Evolutionary conservation across 202 grass and related monocot genomes (phyloP), one percentile per base, ranked within the genome.

Genomic region (Panicum hallii): DNA sequence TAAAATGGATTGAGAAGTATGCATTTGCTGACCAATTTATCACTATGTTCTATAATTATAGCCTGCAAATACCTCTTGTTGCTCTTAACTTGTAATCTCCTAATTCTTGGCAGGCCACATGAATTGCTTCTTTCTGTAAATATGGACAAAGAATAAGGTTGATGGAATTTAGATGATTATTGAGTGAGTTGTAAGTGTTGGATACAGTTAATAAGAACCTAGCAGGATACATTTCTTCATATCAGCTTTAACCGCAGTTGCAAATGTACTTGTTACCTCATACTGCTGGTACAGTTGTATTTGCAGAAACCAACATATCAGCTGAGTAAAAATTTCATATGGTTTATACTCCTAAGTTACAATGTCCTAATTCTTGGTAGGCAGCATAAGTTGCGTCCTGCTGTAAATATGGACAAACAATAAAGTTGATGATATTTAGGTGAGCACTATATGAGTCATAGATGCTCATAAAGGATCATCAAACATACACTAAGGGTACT

Each of bases 351-450:
- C 20, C 52, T 57, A 41, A 57, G 5, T 62, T 22, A 63, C 23
- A 58, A 55, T 82, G 78, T 77, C 83, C 79, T 90, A 83, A 90
- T 90, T 90, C 88, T 83, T 90, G 88, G 83, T 68, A 83, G 84
- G 74, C 73, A 7, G 17, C 67, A 61, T 86, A 74, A 86, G 84
- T 83, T 79, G 79, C 17, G 0, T 75, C 44, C 23, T 90, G 16
- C 79, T 87, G 79, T 90, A 89, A 89, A 89, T 82, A 78, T 89
- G 88, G 83, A 78, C 83, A 82, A 5, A 86, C 15, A 89, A 14
- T 85, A 17, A 72, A 41, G 47, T 60, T 71, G 66, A 14, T 82
- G 53, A 11, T 20, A 47, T 34, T 58, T 71, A 82, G 15, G 9
- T 82, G 88, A 77, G 55, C 65, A 41, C 28, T n/a, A 57, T 17